Percentiles rank a stretch among this genome's conserved stretches.
Conservation (phyloP, 306 rosid species). For the Vachellia collinsii region DNA sequence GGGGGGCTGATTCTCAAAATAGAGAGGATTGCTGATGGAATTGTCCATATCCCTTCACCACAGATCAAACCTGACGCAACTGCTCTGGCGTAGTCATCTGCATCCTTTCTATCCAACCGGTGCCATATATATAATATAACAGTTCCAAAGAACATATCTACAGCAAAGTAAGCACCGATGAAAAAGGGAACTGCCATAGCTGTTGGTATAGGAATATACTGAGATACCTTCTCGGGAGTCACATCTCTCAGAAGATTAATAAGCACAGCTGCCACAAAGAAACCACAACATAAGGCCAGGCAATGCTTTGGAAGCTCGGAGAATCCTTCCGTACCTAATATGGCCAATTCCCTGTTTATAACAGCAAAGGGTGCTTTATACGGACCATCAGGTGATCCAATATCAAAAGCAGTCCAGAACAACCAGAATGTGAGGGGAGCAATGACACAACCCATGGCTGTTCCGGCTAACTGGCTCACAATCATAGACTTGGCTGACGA, state of each 20-base stretch:
- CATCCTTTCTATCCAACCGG: conserved; percentile 58
- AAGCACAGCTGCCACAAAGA: conserved; percentile 71
- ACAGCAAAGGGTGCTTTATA: conserved; percentile 92
- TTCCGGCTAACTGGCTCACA: conserved; percentile 79
- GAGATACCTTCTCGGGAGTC: conserved; percentile 65
- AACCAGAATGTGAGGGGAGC: conserved; percentile 98
- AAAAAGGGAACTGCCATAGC: conserved; percentile 95
- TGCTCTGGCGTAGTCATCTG: background rate
- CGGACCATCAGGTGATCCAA: conserved; percentile 87
- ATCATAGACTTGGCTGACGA: conserved; percentile 94
- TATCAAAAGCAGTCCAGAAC: conserved; percentile 92
- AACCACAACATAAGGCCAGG: conserved; percentile 72
- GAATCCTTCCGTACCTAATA: conserved; percentile 81
- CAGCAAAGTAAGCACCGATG: conserved; percentile 89
- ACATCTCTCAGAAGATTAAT: conserved; percentile 75
- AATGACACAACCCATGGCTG: conserved; percentile 91
- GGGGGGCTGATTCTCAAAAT: conserved; percentile 82
- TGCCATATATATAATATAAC: conserved; percentile 84
- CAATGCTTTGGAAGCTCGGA: conserved; percentile 90
- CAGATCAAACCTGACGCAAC: conserved; percentile 54
- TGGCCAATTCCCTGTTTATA: conserved; percentile 90
- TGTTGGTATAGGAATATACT: conserved; percentile 87
- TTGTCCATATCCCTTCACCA: conserved; percentile 53
- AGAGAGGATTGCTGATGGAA: conserved; percentile 76
- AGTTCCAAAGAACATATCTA: conserved; percentile 88